Conservation (phyloP, 495 filamentous ascomycete genomes). For the Aspergillus incahuasiensis region DNA sequence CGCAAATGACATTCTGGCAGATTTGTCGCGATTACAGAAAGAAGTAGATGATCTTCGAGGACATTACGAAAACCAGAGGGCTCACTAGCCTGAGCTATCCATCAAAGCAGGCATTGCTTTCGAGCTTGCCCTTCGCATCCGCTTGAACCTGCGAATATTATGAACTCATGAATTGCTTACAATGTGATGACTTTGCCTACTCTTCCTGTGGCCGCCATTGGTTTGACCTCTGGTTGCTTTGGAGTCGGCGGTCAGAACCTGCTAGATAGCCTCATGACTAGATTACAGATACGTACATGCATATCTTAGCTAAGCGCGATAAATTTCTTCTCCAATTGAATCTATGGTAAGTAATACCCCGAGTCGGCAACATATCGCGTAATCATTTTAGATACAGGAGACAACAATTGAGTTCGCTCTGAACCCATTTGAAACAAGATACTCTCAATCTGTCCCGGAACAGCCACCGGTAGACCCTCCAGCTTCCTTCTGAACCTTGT, state of each 20-base stretch:
- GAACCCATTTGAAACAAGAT: not conserved
- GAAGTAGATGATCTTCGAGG: slow-evolving; percentile 69
- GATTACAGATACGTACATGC: no score
- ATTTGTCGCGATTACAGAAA: slow-evolving; percentile 61
- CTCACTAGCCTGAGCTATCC: slow-evolving; percentile 4
- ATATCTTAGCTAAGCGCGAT: not conserved
- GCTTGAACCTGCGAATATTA: slow-evolving; percentile 10
- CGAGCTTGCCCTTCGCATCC: not conserved
- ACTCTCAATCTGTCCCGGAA: not conserved
- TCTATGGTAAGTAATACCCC: not conserved
- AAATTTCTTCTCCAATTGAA: not conserved
- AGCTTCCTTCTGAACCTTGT: slow-evolving; percentile 11
- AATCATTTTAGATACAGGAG: not conserved
- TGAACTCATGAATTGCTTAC: slow-evolving; percentile 10
- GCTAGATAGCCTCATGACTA: not conserved
- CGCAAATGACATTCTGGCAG: slow-evolving; percentile 58
- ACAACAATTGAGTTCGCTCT: not conserved
- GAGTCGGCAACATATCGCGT: not conserved
- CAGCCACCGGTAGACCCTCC: slow-evolving; percentile 6
- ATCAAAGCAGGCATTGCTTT: not conserved
- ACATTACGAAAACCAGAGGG: slow-evolving; percentile 39
- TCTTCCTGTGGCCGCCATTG: not conserved
- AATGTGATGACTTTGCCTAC: not conserved
- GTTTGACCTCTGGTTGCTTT: not conserved
- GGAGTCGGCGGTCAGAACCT: not conserved